phyloP scores from a whole-genome alignment of 495 filamentous ascomycete genomes.

The Apodospora peruviana region DNA sequence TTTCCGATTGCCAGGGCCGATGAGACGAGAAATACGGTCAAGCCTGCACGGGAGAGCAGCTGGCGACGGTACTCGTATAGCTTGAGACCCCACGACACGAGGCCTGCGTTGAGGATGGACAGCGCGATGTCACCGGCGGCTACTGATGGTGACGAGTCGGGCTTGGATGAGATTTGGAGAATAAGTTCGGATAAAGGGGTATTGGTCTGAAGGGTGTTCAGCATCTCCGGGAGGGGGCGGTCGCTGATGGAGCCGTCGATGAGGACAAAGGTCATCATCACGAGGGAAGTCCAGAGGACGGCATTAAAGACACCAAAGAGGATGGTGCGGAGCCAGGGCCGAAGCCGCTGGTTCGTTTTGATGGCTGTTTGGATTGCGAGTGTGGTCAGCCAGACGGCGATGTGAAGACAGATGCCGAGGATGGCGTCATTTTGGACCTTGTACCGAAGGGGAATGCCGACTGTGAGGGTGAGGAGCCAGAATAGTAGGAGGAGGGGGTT shows the following conservation, averaged over 20 bases:
- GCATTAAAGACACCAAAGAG: conserved; percentile 35
- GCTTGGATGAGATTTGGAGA: conserved; percentile 5
- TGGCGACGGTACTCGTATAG: conserved; percentile 41
- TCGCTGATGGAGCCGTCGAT: conserved; percentile 24
- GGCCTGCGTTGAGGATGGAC: conserved; percentile 39
- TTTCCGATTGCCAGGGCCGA: conserved; percentile 27
- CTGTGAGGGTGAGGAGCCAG: conserved; percentile 16
- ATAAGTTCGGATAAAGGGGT: conserved; percentile 30
- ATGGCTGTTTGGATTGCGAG: conserved; percentile 32
- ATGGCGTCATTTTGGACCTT: conserved; percentile 16
- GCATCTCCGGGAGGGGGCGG: conserved; percentile 17
- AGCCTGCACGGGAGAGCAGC: conserved; percentile 32
- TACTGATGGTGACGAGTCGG: conserved; percentile 6
- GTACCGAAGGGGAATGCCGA: conserved; percentile 27
- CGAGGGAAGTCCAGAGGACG: conserved; percentile 36
- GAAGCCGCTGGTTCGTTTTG: conserved; percentile 16
- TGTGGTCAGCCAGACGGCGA: conserved; percentile 34
- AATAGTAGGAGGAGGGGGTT: conserved; percentile 22
- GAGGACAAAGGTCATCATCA: conserved; percentile 34
- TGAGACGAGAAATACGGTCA: conserved; percentile 29
- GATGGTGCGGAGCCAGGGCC: conserved; percentile 17
- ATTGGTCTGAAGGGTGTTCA: conserved; percentile 29
- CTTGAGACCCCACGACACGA: conserved; percentile 42
- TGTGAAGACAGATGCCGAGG: conserved; percentile 31
- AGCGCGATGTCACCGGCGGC: conserved; percentile 40